Evolutionary conservation across 441 rosid genomes (phyloP), one percentile per base, ranked within the genome.

Genomic region (Oxalis stricta): DNA sequence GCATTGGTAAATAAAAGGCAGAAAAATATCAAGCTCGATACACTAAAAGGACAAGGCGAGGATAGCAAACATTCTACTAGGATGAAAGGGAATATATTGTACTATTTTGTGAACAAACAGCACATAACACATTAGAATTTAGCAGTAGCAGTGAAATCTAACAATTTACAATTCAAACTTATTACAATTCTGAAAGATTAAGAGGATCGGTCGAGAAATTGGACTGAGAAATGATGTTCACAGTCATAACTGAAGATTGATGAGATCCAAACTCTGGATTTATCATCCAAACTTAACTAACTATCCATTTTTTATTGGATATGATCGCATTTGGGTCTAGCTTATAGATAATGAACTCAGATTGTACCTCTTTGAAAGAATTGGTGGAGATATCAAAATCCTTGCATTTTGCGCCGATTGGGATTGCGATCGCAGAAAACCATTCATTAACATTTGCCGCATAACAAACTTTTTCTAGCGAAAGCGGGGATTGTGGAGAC

Each of bases 341-440:
- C n/a, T n/a, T 2, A 38, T 37, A 36, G 35, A 33, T 42, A 1
- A 56, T 8, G 32, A 49, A n/a, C n/a, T 21, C 7, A 41, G 41
- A 37, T 19, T 15, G 12, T 64, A 88, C 95, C 95, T 72, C 69
- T 50, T 59, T 55, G 44, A 51, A 68, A 61, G 66, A 63, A 35
- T 60, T 59, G 15, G 48, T 4, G 44, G 56, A 33, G 41, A 57
- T 46, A 47, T 59, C 72, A 30, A 89, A 33, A 56, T 89, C 92
- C 69, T 76, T 72, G 59, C 70, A 78, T 45, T 53, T 88, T 23
- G 95, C 92, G 22, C 95, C 97, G 31, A 82, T 50, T 17, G 95
- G 95, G 41, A 82, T 60, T 5, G 77, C 83, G 53, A 61, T 56
- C 1, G 69, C 79, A 15, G 96, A 80, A 46, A 82, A 62, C 89